Percentiles rank a stretch among this genome's conserved stretches.
Evolutionary conservation across 2,329 filamentous ascomycete species (phyloP).

Genomic region (Fusarium pseudonygamai): DNA sequence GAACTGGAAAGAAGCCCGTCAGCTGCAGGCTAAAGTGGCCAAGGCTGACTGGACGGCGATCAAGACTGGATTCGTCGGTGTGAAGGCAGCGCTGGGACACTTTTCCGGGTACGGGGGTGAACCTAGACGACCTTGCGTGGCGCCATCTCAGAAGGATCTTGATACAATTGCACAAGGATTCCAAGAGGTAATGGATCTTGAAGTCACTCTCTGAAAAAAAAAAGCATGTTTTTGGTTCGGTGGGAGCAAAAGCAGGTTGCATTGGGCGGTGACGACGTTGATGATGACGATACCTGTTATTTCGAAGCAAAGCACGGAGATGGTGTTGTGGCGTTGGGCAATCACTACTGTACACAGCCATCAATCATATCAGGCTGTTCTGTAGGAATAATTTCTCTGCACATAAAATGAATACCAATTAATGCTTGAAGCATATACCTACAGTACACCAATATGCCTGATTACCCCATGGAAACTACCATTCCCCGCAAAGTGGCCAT

Average conservation of each 20-base stretch:
- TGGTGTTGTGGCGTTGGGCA: constrained; percentile 39
- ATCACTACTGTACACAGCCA: constrained; percentile 12
- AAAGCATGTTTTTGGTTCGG: background rate
- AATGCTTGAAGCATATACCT: background rate
- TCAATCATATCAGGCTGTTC: constrained; percentile 2
- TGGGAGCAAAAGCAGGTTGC: constrained; percentile 20
- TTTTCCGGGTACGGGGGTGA: constrained; percentile 52
- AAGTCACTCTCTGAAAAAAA: constrained; percentile 37
- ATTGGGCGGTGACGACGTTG: constrained; percentile 13
- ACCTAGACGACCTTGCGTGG: constrained; percentile 52
- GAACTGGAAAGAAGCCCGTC: constrained; percentile 47
- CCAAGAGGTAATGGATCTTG: constrained; percentile 47
- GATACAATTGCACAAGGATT: constrained; percentile 50
- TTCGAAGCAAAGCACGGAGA: constrained; percentile 23
- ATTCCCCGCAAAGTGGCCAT: constrained; percentile 27
- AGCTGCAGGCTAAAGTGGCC: constrained; percentile 54
- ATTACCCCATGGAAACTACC: constrained; percentile 37
- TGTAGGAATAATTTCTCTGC: constrained; percentile 31
- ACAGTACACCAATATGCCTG: background rate
- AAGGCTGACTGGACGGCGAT: constrained; percentile 58
- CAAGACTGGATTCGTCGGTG: constrained; percentile 58
- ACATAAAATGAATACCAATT: background rate
- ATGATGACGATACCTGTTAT: constrained; percentile 33
- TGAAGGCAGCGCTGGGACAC: constrained; percentile 57
- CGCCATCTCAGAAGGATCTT: constrained; percentile 47